A percentile compares a stretch with the other conserved stretches of the same genome.
These are phyloP conservation scores for Pyrus bretschneideri DNA, from an alignment of 306 rosid species.

Conservation along the genomic window DNA sequence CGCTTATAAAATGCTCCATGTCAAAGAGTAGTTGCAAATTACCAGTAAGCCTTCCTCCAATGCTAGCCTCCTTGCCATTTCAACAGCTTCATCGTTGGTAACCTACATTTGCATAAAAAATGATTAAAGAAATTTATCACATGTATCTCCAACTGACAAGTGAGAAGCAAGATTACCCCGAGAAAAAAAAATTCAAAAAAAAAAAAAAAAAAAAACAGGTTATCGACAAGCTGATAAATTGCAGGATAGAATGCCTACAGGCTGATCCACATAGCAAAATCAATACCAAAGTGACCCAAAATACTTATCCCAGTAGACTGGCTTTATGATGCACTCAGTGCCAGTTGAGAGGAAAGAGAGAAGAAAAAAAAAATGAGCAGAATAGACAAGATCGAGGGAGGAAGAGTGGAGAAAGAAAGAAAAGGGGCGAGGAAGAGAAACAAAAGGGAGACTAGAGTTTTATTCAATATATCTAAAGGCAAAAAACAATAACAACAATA, in stretches of 20 bases:
- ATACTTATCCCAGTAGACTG: background rate
- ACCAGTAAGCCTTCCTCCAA: constrained; percentile 96
- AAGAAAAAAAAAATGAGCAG: background rate
- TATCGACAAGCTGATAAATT: background rate
- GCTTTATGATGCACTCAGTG: background rate
- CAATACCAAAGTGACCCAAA: background rate
- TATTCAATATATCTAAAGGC: background rate
- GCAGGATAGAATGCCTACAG: background rate
- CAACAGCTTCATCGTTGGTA: constrained; percentile 74
- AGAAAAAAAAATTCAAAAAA: background rate
- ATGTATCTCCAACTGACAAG: background rate
- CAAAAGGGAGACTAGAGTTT: background rate
- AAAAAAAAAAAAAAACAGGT: background rate
- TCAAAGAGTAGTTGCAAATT: constrained; percentile 11
- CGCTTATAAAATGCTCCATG: constrained; percentile 7
- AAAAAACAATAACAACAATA: background rate
- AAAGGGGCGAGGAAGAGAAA: background rate
- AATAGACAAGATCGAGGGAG: background rate
- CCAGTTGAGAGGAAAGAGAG: background rate
- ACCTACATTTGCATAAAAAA: constrained; percentile 34
- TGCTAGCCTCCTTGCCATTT: constrained; percentile 85
- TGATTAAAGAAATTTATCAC: background rate
- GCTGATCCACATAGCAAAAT: background rate
- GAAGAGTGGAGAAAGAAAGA: background rate
- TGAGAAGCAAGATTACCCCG: background rate